Percentiles rank a stretch among this genome's conserved stretches.
Evolutionary conservation across 139 green algal genomes (phyloP).

Genomic region (Penium margaritaceum): DNA sequence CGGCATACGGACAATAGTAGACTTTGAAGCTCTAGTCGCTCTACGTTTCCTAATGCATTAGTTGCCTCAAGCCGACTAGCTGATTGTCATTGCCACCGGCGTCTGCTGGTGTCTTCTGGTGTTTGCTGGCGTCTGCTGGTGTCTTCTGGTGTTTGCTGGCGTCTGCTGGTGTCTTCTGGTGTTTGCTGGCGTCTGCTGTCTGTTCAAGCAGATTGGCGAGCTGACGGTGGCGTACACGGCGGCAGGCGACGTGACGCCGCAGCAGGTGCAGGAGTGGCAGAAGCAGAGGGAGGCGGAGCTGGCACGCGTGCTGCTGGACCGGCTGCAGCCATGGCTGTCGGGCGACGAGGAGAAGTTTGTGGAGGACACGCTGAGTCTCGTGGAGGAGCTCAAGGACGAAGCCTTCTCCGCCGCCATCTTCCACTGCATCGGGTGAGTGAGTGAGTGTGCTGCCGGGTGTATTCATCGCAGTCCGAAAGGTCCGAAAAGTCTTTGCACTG

Average conservation of each 20-base stretch:
- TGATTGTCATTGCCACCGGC: no score
- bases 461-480: neutral
- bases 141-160: no score
- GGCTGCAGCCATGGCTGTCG: slow-evolving; percentile 16
- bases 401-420: slow-evolving; percentile 6
- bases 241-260: slow-evolving; percentile 2
- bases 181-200: no score
- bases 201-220: no score
- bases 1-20: no score
- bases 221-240: slow-evolving; percentile 34
- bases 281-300: slow-evolving; percentile 14
- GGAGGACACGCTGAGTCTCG: slow-evolving; percentile 10
- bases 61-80: no score
- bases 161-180: no score
- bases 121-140: no score
- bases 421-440: slow-evolving; percentile 37
- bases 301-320: neutral
- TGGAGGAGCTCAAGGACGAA: slow-evolving; percentile 22
- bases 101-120: no score
- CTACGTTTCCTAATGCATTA: no score
- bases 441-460: neutral
- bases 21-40: no score
- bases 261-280: slow-evolving; percentile 38
- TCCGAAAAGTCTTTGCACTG: neutral
- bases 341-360: slow-evolving; percentile 41